Evolutionary conservation across 768 basidiomycete genomes (phyloP), one percentile per base, ranked within the genome.

Genomic region (Trametopsis cervina): DNA sequence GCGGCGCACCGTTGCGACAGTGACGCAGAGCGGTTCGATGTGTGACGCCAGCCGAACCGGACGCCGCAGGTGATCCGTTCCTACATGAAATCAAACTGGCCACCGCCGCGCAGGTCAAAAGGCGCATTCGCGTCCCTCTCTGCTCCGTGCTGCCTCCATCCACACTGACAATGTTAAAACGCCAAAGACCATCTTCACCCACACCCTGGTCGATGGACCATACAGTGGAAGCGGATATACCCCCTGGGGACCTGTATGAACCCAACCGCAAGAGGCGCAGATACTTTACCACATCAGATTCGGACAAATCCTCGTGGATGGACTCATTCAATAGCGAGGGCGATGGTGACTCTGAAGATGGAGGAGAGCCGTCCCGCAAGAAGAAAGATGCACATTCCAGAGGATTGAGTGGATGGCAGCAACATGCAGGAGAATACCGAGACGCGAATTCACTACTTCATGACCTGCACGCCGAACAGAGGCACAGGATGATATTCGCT

Each of bases 381-480:
- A 38, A 37, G 23, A 33, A 37, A 11, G 40, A 40, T 13, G 27
- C n/a, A 3, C 25, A 21, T 29, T 12, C 29, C 18, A 36, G 50
- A 27, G 18, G 45, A 13, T 20, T 21, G 15, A 51, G 45, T 6
- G 46, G 42, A n/a, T 57, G 59, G 45, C 53, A 54, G 27, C 48
- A 56, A 50, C 46, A 53, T 38, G 50, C 62, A 11, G 63, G 61
- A 41, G 66, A 57, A 66, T 90, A 89, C 67, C 74, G 75, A 59
- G 66, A 69, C 25, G 69, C 76, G 47, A 90, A 90, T 63, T 74
- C 55, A 40, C 66, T 85, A 54, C 75, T 90, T 29, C 79, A 83
- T 48, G 80, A 88, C 56, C 61, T 89, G 44, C 87, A 89, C 56
- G 71, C 78, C 33, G 70, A 82, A 20, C 74, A 84, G 54, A 78